A percentile compares a stretch with the other conserved stretches of the same genome.
Conservation (phyloP, 495 filamentous ascomycete genomes). For the Aspergillus homomorphus region DNA sequence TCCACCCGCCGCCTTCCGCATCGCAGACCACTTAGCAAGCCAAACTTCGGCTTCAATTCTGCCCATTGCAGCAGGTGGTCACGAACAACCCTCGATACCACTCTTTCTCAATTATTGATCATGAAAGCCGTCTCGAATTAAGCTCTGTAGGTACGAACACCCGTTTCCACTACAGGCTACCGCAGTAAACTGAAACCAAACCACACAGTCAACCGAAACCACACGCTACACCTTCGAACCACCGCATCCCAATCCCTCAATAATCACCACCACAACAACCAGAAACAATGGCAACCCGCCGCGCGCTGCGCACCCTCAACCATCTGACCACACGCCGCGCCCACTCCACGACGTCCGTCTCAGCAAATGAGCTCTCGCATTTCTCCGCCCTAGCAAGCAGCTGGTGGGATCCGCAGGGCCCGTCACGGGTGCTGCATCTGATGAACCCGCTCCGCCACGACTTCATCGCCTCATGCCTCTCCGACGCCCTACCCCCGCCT, state of each 20-base stretch:
- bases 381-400: conserved; percentile 88
- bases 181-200: not conserved
- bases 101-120: not conserved
- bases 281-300: conserved; percentile 11
- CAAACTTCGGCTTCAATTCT: conserved; percentile 10
- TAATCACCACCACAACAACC: not conserved
- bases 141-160: not conserved
- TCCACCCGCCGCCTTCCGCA: not conserved
- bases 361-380: conserved; percentile 83
- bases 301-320: conserved; percentile 7
- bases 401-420: conserved; percentile 97
- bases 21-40: not conserved
- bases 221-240: not conserved
- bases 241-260: not conserved
- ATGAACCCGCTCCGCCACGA: conserved; percentile 97
- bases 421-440: conserved; percentile 86
- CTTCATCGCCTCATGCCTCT: conserved; percentile 74
- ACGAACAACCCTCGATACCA: conserved; percentile 5
- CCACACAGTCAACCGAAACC: no score
- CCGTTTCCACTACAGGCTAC: not conserved
- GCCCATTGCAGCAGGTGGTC: not conserved
- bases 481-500: conserved; percentile 32
- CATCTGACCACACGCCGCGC: conserved; percentile 26
- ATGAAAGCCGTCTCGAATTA: not conserved
- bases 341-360: conserved; percentile 65